phyloP scores from a whole-genome alignment of 2,329 filamentous ascomycete species.

The Penicillium sp. region DNA sequence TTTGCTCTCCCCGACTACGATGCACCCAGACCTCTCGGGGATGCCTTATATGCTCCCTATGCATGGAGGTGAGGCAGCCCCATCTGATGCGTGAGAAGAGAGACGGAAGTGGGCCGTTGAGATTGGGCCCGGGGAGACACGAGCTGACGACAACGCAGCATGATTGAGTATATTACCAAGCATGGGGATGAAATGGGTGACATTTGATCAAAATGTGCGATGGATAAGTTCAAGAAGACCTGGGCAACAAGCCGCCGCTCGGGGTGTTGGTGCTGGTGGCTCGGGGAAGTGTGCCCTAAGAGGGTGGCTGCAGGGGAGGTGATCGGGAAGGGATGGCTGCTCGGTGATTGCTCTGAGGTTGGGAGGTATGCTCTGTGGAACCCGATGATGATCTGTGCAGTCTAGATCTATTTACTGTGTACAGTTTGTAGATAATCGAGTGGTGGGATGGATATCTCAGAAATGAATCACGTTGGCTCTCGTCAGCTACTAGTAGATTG shows the following conservation, averaged over 20 bases:
- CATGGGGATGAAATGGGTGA: slow-evolving; percentile 51
- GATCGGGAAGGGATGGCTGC: background rate
- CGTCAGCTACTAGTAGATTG: too few species aligned
- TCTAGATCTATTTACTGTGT: too few species aligned
- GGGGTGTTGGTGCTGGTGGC: slow-evolving; percentile 30
- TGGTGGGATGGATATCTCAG: too few species aligned
- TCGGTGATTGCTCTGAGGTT: background rate
- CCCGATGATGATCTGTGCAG: too few species aligned
- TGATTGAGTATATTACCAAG: slow-evolving; percentile 70
- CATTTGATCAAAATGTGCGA: slow-evolving; percentile 69
- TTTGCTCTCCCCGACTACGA: slow-evolving; percentile 78
- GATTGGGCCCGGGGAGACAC: background rate
- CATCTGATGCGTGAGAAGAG: background rate
- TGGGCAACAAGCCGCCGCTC: slow-evolving; percentile 21
- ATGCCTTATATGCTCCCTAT: slow-evolving; percentile 71
- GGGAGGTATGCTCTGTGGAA: background rate
- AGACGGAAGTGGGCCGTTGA: background rate
- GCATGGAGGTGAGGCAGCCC: slow-evolving; percentile 62
- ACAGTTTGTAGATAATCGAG: too few species aligned
- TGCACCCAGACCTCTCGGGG: slow-evolving; percentile 73
- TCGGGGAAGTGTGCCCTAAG: background rate
- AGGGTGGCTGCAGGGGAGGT: background rate
- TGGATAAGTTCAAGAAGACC: slow-evolving; percentile 67
- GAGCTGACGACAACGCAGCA: slow-evolving; percentile 26
- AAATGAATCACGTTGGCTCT: too few species aligned